Base-by-base conservation (phyloP, 106 monocot species). In the Allium cepa region DNA sequence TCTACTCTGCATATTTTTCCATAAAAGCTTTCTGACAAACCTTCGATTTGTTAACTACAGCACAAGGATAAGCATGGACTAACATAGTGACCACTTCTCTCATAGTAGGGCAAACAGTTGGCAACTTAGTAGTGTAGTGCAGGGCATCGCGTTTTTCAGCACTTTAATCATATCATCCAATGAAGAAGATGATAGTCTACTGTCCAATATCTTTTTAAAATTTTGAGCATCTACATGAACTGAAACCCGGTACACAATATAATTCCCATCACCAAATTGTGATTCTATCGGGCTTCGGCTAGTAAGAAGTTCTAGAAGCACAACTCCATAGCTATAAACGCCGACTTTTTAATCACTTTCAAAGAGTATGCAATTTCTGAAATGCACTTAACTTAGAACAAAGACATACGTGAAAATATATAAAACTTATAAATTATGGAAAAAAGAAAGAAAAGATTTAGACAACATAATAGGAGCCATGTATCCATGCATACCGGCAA, bases 71-170 rank as follows among this genome's bases (percentile, higher is more conserved):
- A 26, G 79, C 78, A 68, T 90, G 83, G 12, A 56, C 17, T n/a
- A 93, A 82, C 93, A 89, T 89, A 49, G 81, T 86, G 28, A 93
- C 88, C 9, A 92, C 92, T 50, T 85, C 82, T 57, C 85, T 78
- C 92, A 92, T 88, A 14, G 88, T 82, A 10, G 92, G 92, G 4
- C 92, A 76, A 46, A 79, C 26, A 4, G 82, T 73, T 10, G 88
- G 92, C 59, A 76, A 48, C 51, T 65, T 83, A 3, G 82, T 56
- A 13, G 88, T 5, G 82, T 56, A 13, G 88, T 88, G 72, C 88
- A 92, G 11, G 88, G 73, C 27, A 83, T 47, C 2, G 88, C 92
- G 49, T 88, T 57, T 70, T 85, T 88, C 66, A 92, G 62, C 14
- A 88, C 80, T 66, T 77, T 77, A 17, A 77, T 74, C 75, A 77